These are phyloP conservation scores for Epicoccum sorghinum DNA, from an alignment of 2,329 filamentous ascomycete genomes.

Conservation along the genomic window DNA sequence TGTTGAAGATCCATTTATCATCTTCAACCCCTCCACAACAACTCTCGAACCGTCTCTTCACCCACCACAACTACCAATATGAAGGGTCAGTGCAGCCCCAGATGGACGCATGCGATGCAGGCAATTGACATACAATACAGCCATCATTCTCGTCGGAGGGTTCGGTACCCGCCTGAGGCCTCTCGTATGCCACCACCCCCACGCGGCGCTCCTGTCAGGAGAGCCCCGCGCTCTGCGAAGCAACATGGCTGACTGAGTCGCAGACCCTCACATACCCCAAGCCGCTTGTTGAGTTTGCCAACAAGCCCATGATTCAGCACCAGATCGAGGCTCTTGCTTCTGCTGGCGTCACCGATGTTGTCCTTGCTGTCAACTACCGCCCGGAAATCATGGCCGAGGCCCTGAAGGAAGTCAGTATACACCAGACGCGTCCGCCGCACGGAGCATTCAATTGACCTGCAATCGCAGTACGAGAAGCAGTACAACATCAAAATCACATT, in stretches of 20 bases:
- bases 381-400: constrained; percentile 97
- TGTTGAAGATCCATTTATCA: constrained; percentile 23
- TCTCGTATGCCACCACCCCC: constrained; percentile 65
- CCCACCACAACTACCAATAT: constrained; percentile 42
- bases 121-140: constrained; percentile 54
- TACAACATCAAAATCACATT: constrained; percentile 97
- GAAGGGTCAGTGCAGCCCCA: constrained; percentile 42
- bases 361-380: constrained; percentile 97
- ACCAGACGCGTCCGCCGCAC: not conserved
- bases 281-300: constrained; percentile 96
- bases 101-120: not conserved
- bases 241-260: constrained; percentile 32
- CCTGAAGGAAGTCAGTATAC: constrained; percentile 75
- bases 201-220: constrained; percentile 25
- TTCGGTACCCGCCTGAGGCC: constrained; percentile 97
- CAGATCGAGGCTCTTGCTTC: constrained; percentile 94
- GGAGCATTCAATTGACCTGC: constrained; percentile 18
- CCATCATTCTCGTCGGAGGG: constrained; percentile 98
- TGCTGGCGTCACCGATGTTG: constrained; percentile 95
- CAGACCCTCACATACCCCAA: constrained; percentile 97
- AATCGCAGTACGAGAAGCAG: constrained; percentile 75
- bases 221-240: constrained; percentile 28
- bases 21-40: constrained; percentile 17
- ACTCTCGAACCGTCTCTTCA: constrained; percentile 11
- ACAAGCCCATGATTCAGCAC: constrained; percentile 99